Evolutionary conservation across 2,329 filamentous ascomycete species (phyloP).

Genomic region (Penicillium concentricum): DNA sequence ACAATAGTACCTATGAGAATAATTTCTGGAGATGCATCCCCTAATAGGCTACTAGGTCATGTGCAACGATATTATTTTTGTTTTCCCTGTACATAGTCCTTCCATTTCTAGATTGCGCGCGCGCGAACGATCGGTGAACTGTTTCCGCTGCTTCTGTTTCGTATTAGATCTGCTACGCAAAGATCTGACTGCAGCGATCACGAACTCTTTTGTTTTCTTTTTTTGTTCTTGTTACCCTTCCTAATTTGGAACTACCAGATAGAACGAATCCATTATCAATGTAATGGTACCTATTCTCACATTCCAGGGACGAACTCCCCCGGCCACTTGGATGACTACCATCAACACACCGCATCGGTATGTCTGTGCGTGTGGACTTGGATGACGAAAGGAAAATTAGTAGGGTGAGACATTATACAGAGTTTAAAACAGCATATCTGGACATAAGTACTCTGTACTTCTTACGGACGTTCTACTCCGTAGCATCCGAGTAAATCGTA

Average conservation of each 20-base stretch:
- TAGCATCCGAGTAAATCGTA: background rate
- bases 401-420: background rate
- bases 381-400: background rate
- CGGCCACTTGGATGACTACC: constrained; percentile 1
- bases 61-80: background rate
- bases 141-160: background rate
- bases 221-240: background rate
- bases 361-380: constrained; percentile 11
- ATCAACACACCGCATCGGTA: constrained; percentile 5
- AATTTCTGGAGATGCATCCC: background rate
- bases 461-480: background rate
- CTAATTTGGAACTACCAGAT: background rate
- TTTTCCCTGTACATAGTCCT: background rate
- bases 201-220: background rate
- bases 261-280: background rate
- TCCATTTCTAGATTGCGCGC: background rate
- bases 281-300: background rate
- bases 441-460: background rate
- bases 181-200: background rate
- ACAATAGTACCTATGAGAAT: background rate
- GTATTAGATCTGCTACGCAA: too few species aligned
- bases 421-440: background rate
- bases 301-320: constrained; percentile 9
- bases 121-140: background rate
- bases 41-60: background rate